Evolutionary conservation across 2,329 filamentous ascomycete species (phyloP).

Genomic region (Aphanoascus verrucosus): DNA sequence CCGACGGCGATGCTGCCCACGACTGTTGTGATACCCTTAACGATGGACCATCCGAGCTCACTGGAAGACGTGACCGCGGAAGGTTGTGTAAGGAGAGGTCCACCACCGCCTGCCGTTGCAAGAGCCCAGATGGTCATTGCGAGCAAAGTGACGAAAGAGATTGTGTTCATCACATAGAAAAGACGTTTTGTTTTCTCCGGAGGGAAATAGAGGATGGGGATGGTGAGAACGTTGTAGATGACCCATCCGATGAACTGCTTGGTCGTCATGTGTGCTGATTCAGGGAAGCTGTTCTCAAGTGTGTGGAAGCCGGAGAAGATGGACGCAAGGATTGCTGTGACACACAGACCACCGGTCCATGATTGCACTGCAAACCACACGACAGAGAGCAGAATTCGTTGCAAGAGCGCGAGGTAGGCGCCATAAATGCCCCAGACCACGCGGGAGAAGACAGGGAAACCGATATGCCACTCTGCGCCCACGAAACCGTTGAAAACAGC

Average conservation of each 20-base stretch:
- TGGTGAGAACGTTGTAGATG: slow-evolving; percentile 29
- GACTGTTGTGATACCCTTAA: slow-evolving; percentile 33
- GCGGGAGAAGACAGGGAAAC: slow-evolving; percentile 35
- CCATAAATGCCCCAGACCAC: slow-evolving; percentile 37
- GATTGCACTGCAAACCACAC: slow-evolving; percentile 33
- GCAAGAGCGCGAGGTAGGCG: slow-evolving; percentile 30
- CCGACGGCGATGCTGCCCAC: slow-evolving; percentile 39
- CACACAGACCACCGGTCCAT: slow-evolving; percentile 15
- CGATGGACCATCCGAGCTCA: slow-evolving; percentile 28
- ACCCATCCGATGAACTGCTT: slow-evolving; percentile 29
- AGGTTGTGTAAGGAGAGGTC: slow-evolving; percentile 9
- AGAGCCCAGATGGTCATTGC: slow-evolving; percentile 8
- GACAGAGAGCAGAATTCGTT: slow-evolving; percentile 33
- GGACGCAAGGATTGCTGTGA: slow-evolving; percentile 7
- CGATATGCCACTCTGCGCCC: slow-evolving; percentile 36
- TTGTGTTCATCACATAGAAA: slow-evolving; percentile 9
- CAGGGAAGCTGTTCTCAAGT: slow-evolving; percentile 28
- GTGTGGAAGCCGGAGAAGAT: slow-evolving; percentile 21
- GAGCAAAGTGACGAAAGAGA: slow-evolving; percentile 8
- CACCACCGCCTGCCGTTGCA: slow-evolving; percentile 1
- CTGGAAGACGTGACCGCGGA: slow-evolving; percentile 11
- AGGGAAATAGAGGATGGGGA: slow-evolving; percentile 36
- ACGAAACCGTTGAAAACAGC: slow-evolving; percentile 30
- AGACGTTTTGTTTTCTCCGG: slow-evolving; percentile 20
- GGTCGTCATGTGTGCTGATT: slow-evolving; percentile 26